Conservation (phyloP, 495 filamentous ascomycete species). For the Tetracladium marchalianum region DNA sequence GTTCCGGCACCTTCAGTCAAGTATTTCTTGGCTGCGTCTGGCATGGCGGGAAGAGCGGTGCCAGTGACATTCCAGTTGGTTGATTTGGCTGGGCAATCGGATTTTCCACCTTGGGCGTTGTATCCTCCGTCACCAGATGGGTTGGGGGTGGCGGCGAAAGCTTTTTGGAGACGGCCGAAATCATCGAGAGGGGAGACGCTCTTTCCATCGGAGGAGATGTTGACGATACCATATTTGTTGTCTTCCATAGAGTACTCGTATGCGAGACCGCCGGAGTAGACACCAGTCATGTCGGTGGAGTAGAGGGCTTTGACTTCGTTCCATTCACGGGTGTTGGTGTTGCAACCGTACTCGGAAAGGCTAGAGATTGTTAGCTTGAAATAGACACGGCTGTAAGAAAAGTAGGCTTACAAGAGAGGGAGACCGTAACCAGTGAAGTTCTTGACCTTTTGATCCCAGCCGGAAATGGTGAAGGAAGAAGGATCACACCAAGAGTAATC, state of each 20-base stretch:
- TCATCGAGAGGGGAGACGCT: constrained; percentile 24
- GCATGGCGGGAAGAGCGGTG: constrained; percentile 67
- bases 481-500: constrained; percentile 96
- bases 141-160: constrained; percentile 49
- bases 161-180: constrained; percentile 56
- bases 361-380: constrained; percentile 13
- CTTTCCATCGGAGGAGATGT: constrained; percentile 26
- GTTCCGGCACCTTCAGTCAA: constrained; percentile 65
- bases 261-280: constrained; percentile 92
- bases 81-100: constrained; percentile 58
- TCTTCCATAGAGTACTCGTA: constrained; percentile 87
- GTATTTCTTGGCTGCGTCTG: constrained; percentile 51
- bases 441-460: constrained; percentile 88
- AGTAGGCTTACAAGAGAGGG: constrained; percentile 60
- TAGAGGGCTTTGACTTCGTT: constrained; percentile 75
- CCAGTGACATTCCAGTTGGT: constrained; percentile 63
- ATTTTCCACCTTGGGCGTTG: constrained; percentile 53
- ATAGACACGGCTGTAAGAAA: not conserved
- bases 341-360: constrained; percentile 92
- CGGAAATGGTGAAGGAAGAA: constrained; percentile 64
- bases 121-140: constrained; percentile 72
- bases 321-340: constrained; percentile 68
- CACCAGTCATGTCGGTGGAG: constrained; percentile 70
- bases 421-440: constrained; percentile 84
- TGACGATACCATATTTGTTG: constrained; percentile 69